Evolutionary conservation across 441 rosid genomes (phyloP).

Genomic region (Syzygium syzygioides): DNA sequence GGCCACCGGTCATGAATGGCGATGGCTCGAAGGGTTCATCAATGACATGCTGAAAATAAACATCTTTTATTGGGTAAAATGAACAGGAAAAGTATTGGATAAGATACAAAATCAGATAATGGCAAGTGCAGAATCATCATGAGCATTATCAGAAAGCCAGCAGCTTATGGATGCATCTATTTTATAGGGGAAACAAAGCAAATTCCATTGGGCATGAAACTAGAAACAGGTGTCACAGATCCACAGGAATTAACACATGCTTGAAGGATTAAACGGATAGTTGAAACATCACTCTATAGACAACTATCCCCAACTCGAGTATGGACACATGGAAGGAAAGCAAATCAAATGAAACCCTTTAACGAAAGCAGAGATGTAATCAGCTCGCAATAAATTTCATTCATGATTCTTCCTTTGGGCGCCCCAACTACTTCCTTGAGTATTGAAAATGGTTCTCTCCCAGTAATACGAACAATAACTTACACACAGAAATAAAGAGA

Average conservation of each 20-base stretch:
- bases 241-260: not conserved
- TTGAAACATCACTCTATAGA: not conserved
- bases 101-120: not conserved
- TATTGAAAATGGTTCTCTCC: not conserved
- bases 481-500: not conserved
- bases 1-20: slow-evolving; percentile 68
- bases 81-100: not conserved
- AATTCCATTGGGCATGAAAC: not conserved
- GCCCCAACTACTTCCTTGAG: not conserved
- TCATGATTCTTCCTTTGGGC: not conserved
- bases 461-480: not conserved
- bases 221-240: not conserved
- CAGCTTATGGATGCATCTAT: not conserved
- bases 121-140: not conserved
- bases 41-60: slow-evolving; percentile 68
- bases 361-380: not conserved
- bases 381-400: not conserved
- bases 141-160: not conserved
- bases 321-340: not conserved
- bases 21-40: slow-evolving; percentile 95
- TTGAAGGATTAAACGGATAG: not conserved
- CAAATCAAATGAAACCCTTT: not conserved
- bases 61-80: not conserved
- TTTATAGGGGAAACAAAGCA: not conserved
- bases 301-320: not conserved